These are phyloP conservation scores for Rhynchosporium agropyri DNA, from an alignment of 2,329 filamentous ascomycete genomes.

Conservation along the genomic window DNA sequence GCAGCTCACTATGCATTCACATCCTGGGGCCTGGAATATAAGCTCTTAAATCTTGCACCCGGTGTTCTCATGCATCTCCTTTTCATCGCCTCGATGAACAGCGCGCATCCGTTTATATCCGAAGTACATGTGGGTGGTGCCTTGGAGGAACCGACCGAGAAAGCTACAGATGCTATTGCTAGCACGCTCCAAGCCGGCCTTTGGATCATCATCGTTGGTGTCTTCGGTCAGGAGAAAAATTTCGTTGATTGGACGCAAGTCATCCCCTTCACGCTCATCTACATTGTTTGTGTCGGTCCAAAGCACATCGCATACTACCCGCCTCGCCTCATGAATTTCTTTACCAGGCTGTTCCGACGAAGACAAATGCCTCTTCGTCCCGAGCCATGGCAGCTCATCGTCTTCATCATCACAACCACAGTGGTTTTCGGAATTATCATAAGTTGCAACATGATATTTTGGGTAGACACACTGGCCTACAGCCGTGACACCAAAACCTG, in stretches of 20 bases:
- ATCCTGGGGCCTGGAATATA: constrained; percentile 30
- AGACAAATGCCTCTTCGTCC: constrained; percentile 27
- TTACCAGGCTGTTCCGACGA: constrained; percentile 28
- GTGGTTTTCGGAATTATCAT: constrained; percentile 31
- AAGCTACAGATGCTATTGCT: constrained; percentile 29
- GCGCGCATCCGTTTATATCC: constrained; percentile 34
- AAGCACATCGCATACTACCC: constrained; percentile 38
- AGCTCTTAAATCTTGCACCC: constrained; percentile 31
- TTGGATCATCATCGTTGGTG: constrained; percentile 31
- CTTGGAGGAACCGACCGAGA: constrained; percentile 30
- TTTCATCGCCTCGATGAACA: constrained; percentile 34
- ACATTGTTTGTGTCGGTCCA: constrained; percentile 35
- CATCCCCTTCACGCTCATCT: constrained; percentile 34
- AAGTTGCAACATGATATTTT: constrained; percentile 33
- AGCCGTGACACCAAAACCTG: constrained; percentile 30
- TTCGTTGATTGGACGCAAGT: constrained; percentile 37
- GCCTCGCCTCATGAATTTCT: constrained; percentile 32
- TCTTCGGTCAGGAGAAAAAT: constrained; percentile 32
- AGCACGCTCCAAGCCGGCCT: constrained; percentile 35
- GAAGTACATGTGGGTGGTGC: constrained; percentile 32
- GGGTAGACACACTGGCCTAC: constrained; percentile 35
- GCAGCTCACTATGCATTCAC: constrained; percentile 27
- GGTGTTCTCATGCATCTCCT: constrained; percentile 34
- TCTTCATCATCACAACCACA: constrained; percentile 33
- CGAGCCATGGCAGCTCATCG: constrained; percentile 32